phyloP scores from a whole-genome alignment of 495 filamentous ascomycete genomes.

The Penicillium pancosmium region DNA sequence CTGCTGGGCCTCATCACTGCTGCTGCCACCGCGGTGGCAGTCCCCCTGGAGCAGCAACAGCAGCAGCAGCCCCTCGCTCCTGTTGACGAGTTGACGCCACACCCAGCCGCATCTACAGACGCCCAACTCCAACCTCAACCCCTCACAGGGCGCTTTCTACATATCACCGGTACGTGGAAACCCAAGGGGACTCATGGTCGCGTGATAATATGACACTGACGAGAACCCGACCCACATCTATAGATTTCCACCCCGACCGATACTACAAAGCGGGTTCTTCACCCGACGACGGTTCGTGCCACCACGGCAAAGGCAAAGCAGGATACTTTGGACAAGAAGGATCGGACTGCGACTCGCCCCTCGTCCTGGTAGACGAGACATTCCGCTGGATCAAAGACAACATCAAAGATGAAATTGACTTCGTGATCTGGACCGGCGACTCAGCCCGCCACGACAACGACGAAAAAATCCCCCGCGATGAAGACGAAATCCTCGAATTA shows the following conservation, averaged over 20 bases:
- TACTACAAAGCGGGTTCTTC: constrained; percentile 80
- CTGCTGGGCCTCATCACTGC: neutral
- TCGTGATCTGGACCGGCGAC: constrained; percentile 97
- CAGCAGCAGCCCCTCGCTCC: neutral
- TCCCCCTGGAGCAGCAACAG: neutral
- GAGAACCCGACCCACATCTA: constrained; percentile 2
- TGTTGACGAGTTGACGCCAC: neutral
- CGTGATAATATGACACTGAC: neutral
- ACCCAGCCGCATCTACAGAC: neutral
- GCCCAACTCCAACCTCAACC: neutral
- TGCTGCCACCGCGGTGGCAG: neutral
- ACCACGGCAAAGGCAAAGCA: constrained; percentile 74
- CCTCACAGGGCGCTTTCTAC: constrained; percentile 75
- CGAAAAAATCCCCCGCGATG: constrained; percentile 74
- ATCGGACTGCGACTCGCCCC: constrained; percentile 84
- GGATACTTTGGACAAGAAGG: constrained; percentile 83
- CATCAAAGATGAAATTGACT: constrained; percentile 83
- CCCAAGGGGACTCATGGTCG: neutral
- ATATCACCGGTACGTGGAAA: constrained; percentile 78
- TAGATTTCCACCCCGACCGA: constrained; percentile 89
- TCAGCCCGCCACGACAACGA: constrained; percentile 95
- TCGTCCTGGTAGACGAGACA: constrained; percentile 80
- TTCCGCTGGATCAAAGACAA: constrained; percentile 90
- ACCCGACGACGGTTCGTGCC: constrained; percentile 69
- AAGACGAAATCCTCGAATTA: constrained; percentile 69